Evolutionary conservation across 257 asterid genomes (phyloP).

Genomic region (Perilla frutescens): DNA sequence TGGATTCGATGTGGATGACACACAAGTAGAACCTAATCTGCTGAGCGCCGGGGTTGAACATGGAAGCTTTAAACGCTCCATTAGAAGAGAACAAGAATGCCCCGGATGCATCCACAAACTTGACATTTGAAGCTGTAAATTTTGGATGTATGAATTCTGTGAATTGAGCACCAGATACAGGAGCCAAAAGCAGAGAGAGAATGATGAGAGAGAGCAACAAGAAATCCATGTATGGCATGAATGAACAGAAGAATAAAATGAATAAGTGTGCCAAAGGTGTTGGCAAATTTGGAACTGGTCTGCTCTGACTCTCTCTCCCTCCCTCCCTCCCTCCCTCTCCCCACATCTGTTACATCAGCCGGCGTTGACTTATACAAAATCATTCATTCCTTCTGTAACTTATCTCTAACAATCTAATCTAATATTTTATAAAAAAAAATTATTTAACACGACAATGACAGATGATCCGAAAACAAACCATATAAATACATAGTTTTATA

Average conservation of each 20-base stretch:
- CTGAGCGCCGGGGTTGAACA: conserved; percentile 51
- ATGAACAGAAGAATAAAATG: conserved; percentile 32
- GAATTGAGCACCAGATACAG: conserved; percentile 35
- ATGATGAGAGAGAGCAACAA: conserved; percentile 39
- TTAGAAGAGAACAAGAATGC: conserved; percentile 61
- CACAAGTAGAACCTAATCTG: conserved; percentile 56
- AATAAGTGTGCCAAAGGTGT: conserved; percentile 20
- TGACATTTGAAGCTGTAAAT: conserved; percentile 53
- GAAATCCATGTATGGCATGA: conserved; percentile 44
- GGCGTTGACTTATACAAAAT: conserved; percentile 34
- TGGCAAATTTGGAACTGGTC: conserved; percentile 31
- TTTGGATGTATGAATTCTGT: conserved; percentile 62
- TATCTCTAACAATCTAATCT: background rate
- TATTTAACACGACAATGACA: conserved; percentile 37
- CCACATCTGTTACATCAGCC: conserved; percentile 6
- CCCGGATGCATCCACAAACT: conserved; percentile 46
- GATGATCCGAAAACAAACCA: conserved; percentile 31
- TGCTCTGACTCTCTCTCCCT: conserved; percentile 37
- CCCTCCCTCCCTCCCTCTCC: conserved; percentile 9
- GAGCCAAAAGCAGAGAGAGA: conserved; percentile 29
- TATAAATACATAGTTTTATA: background rate
- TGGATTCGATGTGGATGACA: conserved; percentile 60
- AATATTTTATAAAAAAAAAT: no score
- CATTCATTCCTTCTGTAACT: conserved; percentile 10
- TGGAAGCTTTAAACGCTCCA: conserved; percentile 62